These are phyloP conservation scores for Ceratocystiopsis minuta DNA, from an alignment of 2,329 filamentous ascomycete genomes.

Conservation along the genomic window DNA sequence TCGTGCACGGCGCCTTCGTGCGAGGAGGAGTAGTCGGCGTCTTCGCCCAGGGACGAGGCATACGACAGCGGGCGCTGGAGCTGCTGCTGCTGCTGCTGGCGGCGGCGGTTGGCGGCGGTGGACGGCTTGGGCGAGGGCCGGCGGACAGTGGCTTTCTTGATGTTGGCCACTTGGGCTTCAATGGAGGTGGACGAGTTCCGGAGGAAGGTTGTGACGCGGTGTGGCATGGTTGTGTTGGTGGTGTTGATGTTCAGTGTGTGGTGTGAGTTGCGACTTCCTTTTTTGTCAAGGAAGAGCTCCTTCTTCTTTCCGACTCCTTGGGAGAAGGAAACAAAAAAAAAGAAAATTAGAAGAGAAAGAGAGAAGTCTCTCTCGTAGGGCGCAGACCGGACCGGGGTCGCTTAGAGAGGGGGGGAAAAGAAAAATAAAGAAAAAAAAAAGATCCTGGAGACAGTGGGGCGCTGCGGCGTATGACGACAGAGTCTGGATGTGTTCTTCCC, in stretches of 20 bases:
- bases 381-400: neutral
- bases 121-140: conserved; percentile 13
- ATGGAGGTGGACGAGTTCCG: conserved; percentile 28
- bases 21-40: conserved; percentile 7
- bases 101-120: conserved; percentile 12
- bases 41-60: conserved; percentile 19
- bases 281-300: too few relatives aligned
- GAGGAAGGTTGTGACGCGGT: conserved; percentile 39
- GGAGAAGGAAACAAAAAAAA: neutral
- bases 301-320: too few relatives aligned
- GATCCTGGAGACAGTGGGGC: neutral
- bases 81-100: conserved; percentile 14
- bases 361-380: neutral
- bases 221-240: conserved; percentile 26
- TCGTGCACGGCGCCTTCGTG: too few relatives aligned
- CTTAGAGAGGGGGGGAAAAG: too few relatives aligned
- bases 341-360: neutral
- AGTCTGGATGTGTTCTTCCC: neutral
- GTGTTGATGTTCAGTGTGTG: too few relatives aligned
- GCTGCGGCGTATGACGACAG: neutral
- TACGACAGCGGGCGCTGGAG: conserved; percentile 19
- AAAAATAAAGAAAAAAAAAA: neutral
- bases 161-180: conserved; percentile 30
- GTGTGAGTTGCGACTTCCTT: neutral
- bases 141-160: conserved; percentile 24